Base-by-base conservation (phyloP, 1,284 basidiomycete genomes). In the Cryptococcus depauperatus region DNA sequence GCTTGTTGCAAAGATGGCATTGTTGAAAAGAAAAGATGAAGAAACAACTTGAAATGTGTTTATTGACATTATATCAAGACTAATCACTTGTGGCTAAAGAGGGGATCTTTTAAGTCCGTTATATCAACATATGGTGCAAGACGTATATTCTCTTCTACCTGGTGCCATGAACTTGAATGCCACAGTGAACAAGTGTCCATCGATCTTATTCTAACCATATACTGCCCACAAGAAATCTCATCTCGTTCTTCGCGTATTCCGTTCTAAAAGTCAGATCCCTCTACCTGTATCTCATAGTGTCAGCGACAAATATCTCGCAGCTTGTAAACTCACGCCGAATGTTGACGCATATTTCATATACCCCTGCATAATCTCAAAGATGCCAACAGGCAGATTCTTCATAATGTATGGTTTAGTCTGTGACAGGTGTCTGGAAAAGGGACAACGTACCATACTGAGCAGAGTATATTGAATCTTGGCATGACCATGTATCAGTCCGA, bases 391-490 rank as follows among this genome's bases (percentile, higher is more conserved):
- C 8, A 92, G 74, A 16, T 85, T 71, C 66, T 69, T 47, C 18
- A 4, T 5, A 29, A 14, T 19, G 21, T 13, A 35, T 19, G 16
- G 26, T 18, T 26, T 22, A 9, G 18, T 19, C n/a, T 16, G n/a
- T 25, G 3, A 28, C 18, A 11, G 6, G 26, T n/a, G 8, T 33
- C 28, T 19, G 11, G 19, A 39, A 30, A 10, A 16, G 34, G 10
- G 10, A n/a, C 1, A 3, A 58, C 64, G 42, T 18, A 69, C 84
- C 86, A 96, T 93, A 62, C 89, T 93, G 43, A 96, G 73, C 22
- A 98, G 73, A 9, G 91, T 93, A 66, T 92, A 96, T 42, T 83
- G 80, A 49, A 97, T 90, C 74, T 98, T 98, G 44, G 82, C 84
- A 55, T 92, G 83, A 0, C 95, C 95, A 57, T 97, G 91, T n/a